Percentiles rank a stretch among this genome's conserved stretches.
These are phyloP conservation scores for Takashimella tepidaria DNA, from an alignment of 1,284 basidiomycete species.

Conservation along the genomic window DNA sequence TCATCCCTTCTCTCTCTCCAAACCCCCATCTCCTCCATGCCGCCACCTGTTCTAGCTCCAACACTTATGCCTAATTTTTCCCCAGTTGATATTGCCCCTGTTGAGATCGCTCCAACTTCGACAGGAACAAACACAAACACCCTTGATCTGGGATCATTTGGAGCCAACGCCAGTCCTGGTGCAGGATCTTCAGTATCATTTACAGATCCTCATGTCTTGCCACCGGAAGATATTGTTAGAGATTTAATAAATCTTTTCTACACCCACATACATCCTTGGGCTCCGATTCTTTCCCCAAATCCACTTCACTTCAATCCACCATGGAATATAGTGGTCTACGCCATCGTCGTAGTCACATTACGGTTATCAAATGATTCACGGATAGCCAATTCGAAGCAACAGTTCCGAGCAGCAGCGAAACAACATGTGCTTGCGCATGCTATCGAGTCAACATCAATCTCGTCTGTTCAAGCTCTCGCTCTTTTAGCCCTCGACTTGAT, in stretches of 20 bases:
- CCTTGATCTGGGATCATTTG: slow-evolving; percentile 23
- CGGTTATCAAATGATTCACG: slow-evolving; percentile 40
- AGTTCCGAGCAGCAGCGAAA: slow-evolving; percentile 39
- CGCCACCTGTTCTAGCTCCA: background rate
- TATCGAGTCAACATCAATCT: slow-evolving; percentile 43
- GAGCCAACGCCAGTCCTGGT: slow-evolving; percentile 24
- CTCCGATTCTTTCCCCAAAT: slow-evolving; percentile 41
- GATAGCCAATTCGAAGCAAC: slow-evolving; percentile 22
- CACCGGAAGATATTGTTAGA: slow-evolving; percentile 44
- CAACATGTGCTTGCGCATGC: slow-evolving; percentile 44
- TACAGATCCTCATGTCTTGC: slow-evolving; percentile 39
- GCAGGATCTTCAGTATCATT: slow-evolving; percentile 28
- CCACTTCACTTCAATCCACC: slow-evolving; percentile 28
- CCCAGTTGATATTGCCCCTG: background rate
- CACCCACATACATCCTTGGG: slow-evolving; percentile 43
- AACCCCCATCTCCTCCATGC: slow-evolving; percentile 1
- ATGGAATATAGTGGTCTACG: slow-evolving; percentile 45
- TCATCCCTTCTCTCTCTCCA: background rate
- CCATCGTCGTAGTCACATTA: slow-evolving; percentile 45
- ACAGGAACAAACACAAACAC: slow-evolving; percentile 1
- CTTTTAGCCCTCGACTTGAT: slow-evolving; percentile 46
- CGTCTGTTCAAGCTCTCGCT: slow-evolving; percentile 44
- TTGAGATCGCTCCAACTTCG: no score
- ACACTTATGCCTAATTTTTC: slow-evolving; percentile 3
- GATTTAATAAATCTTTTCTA: slow-evolving; percentile 43